These are phyloP conservation scores for Moricandia arvensis DNA, from an alignment of 345 rosid species.

Conservation along the genomic window DNA sequence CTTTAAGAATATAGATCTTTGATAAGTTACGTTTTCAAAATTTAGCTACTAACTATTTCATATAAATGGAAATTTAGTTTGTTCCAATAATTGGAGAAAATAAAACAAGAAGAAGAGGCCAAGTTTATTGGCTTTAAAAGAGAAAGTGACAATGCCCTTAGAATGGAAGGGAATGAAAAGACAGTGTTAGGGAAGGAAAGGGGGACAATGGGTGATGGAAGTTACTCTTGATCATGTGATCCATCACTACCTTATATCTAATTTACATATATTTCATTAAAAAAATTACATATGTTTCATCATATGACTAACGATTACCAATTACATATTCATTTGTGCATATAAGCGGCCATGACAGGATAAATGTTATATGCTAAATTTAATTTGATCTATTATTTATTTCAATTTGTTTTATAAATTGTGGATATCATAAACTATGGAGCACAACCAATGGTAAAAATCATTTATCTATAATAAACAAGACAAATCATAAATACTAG, in stretches of 20 bases:
- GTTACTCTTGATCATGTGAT: conserved; percentile 39
- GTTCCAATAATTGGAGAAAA: conserved; percentile 20
- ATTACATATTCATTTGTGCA: not conserved
- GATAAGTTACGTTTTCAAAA: too few species aligned
- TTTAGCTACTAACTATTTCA: not conserved
- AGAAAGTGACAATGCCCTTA: conserved; percentile 39
- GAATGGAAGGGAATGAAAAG: conserved; percentile 42
- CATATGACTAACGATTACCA: not conserved
- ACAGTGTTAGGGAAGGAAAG: conserved; percentile 37
- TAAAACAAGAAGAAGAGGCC: conserved; percentile 39
- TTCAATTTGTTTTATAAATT: too few species aligned
- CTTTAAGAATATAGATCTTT: too few species aligned
- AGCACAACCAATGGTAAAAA: too few species aligned
- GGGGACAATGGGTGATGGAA: conserved; percentile 42
- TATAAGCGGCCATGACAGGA: too few species aligned
- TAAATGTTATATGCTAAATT: too few species aligned
- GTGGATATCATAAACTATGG: too few species aligned
- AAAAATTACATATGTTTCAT: not conserved
- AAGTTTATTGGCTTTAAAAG: conserved; percentile 36
- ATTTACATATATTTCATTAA: conserved; percentile 18
- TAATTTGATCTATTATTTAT: too few species aligned
- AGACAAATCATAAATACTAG: too few species aligned
- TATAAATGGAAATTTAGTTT: conserved; percentile 4
- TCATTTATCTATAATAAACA: too few species aligned
- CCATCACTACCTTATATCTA: conserved; percentile 21